A percentile compares a stretch with the other conserved stretches of the same genome.
These are phyloP conservation scores for Elsinoe australis DNA, from an alignment of 2,329 filamentous ascomycete species.

Conservation along the genomic window DNA sequence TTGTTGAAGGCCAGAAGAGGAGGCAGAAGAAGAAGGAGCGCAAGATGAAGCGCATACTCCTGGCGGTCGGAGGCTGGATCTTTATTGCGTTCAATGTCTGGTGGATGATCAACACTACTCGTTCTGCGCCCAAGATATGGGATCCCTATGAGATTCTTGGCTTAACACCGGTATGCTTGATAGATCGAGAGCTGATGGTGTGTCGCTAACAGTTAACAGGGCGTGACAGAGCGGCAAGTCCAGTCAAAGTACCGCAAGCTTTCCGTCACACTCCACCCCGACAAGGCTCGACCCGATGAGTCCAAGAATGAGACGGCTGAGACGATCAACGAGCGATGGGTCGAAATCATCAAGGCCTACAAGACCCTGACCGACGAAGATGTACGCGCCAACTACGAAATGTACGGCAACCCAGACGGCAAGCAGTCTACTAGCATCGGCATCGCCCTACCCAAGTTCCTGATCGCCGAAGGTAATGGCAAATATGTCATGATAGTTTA, in stretches of 20 bases:
- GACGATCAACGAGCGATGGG: constrained; percentile 76
- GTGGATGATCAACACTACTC: constrained; percentile 72
- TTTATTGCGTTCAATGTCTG: constrained; percentile 88
- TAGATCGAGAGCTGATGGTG: too few species aligned
- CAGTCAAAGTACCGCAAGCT: constrained; percentile 84
- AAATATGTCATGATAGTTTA: constrained; percentile 94
- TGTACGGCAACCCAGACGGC: constrained; percentile 93
- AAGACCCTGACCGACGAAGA: constrained; percentile 97
- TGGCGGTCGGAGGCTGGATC: constrained; percentile 69
- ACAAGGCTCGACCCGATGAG: constrained; percentile 78
- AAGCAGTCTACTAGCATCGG: constrained; percentile 98
- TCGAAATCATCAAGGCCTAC: constrained; percentile 95
- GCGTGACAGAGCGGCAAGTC: constrained; percentile 79
- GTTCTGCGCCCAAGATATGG: constrained; percentile 70
- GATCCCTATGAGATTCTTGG: constrained; percentile 94
- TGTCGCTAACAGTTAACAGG: constrained; percentile 46
- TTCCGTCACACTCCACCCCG: constrained; percentile 80
- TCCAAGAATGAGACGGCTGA: constrained; percentile 85
- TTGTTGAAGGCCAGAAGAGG: constrained; percentile 73
- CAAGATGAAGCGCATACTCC: constrained; percentile 73
- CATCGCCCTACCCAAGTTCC: constrained; percentile 87
- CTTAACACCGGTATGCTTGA: constrained; percentile 70
- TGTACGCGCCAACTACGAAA: constrained; percentile 90
- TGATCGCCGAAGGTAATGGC: constrained; percentile 85
- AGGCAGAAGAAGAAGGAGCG: constrained; percentile 86